phyloP scores from a whole-genome alignment of 805 yeast species.

The Starmerella tilneyi region DNA sequence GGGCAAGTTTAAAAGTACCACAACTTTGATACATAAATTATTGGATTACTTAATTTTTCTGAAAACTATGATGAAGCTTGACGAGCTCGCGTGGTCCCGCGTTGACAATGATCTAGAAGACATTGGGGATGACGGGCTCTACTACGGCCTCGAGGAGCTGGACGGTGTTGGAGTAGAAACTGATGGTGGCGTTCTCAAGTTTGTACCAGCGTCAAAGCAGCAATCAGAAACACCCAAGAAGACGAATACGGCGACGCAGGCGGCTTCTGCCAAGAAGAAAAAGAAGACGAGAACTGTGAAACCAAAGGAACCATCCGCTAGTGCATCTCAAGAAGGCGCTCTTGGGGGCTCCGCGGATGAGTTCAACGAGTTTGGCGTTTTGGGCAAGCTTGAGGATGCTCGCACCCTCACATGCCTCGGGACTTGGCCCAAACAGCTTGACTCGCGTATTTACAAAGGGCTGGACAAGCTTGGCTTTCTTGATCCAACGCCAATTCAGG shows the following conservation, averaged over 20 bases:
- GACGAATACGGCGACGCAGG: no score
- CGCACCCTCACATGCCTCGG: conserved; percentile 26
- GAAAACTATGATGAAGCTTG: conserved; percentile 8
- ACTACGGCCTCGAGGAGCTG: conserved; percentile 65
- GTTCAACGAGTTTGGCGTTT: conserved; percentile 14
- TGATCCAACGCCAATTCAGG: conserved; percentile 79
- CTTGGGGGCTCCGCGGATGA: conserved; percentile 7
- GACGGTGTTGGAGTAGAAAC: conserved; percentile 83
- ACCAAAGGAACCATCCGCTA: conserved; percentile 8
- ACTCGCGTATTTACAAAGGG: conserved; percentile 47
- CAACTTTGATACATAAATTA: background rate
- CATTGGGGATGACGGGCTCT: conserved; percentile 82
- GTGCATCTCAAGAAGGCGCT: no score
- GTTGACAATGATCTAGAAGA: conserved; percentile 40
- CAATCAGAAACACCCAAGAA: conserved; percentile 24
- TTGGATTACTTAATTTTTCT: conserved; percentile 8
- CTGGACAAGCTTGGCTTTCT: conserved; percentile 47
- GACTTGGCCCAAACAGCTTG: conserved; percentile 31
- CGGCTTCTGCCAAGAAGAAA: conserved; percentile 34
- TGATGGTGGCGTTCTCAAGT: conserved; percentile 52
- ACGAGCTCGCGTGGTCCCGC: conserved; percentile 52
- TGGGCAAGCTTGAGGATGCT: conserved; percentile 14
- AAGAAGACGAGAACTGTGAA: conserved; percentile 15
- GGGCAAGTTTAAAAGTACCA: background rate
- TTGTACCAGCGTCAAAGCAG: conserved; percentile 28